These are phyloP conservation scores for Lentinula aciculospora DNA, from an alignment of 768 basidiomycete species.

Conservation along the genomic window DNA sequence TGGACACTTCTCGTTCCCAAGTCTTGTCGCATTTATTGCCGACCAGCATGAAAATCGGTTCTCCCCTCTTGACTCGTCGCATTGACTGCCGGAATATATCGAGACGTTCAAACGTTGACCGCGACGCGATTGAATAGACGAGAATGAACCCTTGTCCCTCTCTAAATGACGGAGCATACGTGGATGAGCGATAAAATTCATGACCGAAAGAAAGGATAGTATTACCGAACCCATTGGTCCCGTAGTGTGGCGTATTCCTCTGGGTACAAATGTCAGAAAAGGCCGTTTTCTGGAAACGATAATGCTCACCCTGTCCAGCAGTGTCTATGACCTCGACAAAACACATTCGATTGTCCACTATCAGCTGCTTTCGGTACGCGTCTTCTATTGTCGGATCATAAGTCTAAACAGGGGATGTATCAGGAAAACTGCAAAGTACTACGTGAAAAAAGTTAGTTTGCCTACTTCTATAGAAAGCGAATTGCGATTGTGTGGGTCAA, in stretches of 20 bases:
- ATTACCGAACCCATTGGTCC: constrained; percentile 97
- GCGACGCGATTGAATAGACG: constrained; percentile 95
- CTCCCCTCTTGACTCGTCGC: constrained; percentile 79
- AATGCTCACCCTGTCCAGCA: constrained; percentile 83
- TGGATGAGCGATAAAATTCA: background rate
- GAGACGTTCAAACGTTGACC: constrained; percentile 85
- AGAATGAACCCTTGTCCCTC: constrained; percentile 98
- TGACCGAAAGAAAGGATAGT: constrained; percentile 12
- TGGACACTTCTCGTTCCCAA: constrained; percentile 86
- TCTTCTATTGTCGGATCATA: constrained; percentile 99
- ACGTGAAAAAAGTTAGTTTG: constrained; percentile 8
- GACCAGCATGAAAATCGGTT: constrained; percentile 88
- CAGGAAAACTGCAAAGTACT: constrained; percentile 12
- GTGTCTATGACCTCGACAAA: constrained; percentile 97
- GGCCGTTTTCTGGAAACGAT: constrained; percentile 9
- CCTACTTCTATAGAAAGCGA: constrained; percentile 46
- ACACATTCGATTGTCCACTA: constrained; percentile 93
- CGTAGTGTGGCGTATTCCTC: constrained; percentile 97
- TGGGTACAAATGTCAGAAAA: constrained; percentile 23
- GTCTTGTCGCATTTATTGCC: constrained; percentile 95
- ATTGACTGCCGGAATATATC: constrained; percentile 89
- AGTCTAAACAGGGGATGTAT: constrained; percentile 45
- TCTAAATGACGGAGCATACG: constrained; percentile 30
- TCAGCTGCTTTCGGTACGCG: constrained; percentile 91
- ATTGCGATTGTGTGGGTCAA: constrained; percentile 7